Percentiles rank a stretch among this genome's conserved stretches.
phyloP scores from a whole-genome alignment of 129 eudicot genomes.

The Kitagawia praeruptora region DNA sequence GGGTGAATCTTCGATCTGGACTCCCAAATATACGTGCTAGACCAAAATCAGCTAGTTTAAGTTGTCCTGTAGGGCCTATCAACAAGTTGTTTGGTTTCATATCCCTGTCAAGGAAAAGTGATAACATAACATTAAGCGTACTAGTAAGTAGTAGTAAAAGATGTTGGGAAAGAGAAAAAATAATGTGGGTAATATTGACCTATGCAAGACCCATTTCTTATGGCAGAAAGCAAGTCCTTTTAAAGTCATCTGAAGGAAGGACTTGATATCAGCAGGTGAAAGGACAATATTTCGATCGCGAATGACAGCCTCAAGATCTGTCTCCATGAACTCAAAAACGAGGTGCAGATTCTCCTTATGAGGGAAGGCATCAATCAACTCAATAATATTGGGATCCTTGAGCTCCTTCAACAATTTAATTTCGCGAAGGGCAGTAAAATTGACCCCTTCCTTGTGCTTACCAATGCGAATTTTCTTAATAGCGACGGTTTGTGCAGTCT shows the following conservation, averaged over 20 bases:
- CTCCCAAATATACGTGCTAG: conserved; percentile 93
- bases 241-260: conserved; percentile 88
- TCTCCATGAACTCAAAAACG: conserved; percentile 97
- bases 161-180: background rate
- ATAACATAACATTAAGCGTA: conserved; percentile 7
- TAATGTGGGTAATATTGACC: conserved; percentile 28
- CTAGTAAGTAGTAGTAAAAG: background rate
- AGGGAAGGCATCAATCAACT: conserved; percentile 86
- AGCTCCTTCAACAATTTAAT: conserved; percentile 93
- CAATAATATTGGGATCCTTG: conserved; percentile 78
- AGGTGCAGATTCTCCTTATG: conserved; percentile 92
- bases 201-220: conserved; percentile 95
- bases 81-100: conserved; percentile 98
- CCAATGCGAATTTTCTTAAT: conserved; percentile 95
- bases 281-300: conserved; percentile 87
- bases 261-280: conserved; percentile 88
- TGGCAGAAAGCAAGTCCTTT: conserved; percentile 94
- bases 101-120: conserved; percentile 46
- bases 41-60: conserved; percentile 97
- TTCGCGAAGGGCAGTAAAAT: conserved; percentile 93
- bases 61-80: conserved; percentile 83
- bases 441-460: conserved; percentile 98
- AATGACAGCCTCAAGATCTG: conserved; percentile 97
- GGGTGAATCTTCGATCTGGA: conserved; percentile 94
- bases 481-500: conserved; percentile 93